Evolutionary conservation across 768 basidiomycete species (phyloP), one percentile per base, ranked within the genome.

Genomic region (Plicaturopsis crispa): DNA sequence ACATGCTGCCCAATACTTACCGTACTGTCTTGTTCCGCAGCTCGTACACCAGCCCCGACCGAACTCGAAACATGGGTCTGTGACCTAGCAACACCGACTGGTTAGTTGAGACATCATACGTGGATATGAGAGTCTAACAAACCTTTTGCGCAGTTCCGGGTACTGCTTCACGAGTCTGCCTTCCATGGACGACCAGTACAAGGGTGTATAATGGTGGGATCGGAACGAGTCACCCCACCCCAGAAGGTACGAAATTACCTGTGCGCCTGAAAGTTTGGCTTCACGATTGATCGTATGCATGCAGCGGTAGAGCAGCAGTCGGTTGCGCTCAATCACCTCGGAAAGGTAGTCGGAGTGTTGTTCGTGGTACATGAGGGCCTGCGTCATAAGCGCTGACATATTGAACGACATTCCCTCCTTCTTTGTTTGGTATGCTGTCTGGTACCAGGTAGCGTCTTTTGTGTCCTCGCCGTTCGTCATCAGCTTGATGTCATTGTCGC

Each of bases 401-500:
- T 72, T 72, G 32, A 50, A 46, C 2, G 24, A 37, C 8, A 42
- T 37, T 2, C 36, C 26, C 40, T 67, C 67, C 10, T 59, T 59
- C 43, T 71, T 73, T 0, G 55, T 49, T 0, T 47, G 41, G 38
- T 71, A 71, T 0, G 8, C 35, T 0, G 55, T 62, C 1, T 61
- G 37, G 39, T 72, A 72, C 33, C 47, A 65, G 0, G 54, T 39
- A 0, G 57, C 33, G 23, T 62, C 52, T 14, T 40, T 53, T 0
- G 67, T 67, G 2, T 64, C 61, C 0, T 16, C 5, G 0, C 59
- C 56, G 48, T 61, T 62, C 0, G 61, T 65, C 0, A 71, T 16
- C 0, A 73, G 41, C 34, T 73, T 72, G 0, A 32, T 31, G 39
- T 74, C 64, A 37, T 70, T 60, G 40, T 74, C 73, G 40, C 60